phyloP scores from a whole-genome alignment of 805 yeast genomes.

The Saccharomyces kudriavzevii region DNA sequence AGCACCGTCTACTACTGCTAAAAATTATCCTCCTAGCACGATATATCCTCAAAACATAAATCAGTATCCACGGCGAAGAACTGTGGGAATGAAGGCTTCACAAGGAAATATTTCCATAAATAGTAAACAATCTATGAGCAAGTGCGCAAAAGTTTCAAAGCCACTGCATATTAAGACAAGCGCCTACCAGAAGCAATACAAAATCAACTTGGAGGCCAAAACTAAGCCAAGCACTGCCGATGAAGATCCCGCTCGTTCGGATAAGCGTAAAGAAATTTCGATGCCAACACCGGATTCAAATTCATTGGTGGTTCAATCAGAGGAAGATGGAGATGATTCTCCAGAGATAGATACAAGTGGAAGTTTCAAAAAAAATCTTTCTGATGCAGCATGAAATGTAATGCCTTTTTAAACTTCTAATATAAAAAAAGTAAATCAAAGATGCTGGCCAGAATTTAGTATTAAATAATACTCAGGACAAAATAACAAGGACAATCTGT shows the following conservation, averaged over 20 bases:
- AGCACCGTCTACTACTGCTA: constrained; percentile 9
- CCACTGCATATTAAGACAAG: constrained; percentile 10
- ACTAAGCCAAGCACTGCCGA: not conserved
- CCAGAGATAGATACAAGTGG: not conserved
- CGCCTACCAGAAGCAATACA: constrained; percentile 8
- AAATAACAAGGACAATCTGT: not conserved
- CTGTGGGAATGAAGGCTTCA: not conserved
- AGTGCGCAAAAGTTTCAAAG: constrained; percentile 10
- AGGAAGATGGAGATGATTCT: not conserved
- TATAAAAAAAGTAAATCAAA: not conserved
- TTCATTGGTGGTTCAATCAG: not conserved
- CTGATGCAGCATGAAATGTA: not conserved
- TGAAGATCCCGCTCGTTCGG: constrained; percentile 2
- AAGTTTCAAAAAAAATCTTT: not conserved
- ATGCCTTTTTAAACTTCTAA: not conserved
- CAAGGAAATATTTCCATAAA: not conserved
- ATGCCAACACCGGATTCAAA: constrained; percentile 16
- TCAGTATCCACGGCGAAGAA: constrained; percentile 10
- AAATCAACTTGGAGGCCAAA: constrained; percentile 1
- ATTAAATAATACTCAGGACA: not conserved
- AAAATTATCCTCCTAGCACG: constrained; percentile 8
- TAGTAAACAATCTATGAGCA: not conserved
- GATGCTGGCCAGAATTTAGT: not conserved
- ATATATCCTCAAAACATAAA: constrained; percentile 11
- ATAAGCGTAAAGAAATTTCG: constrained; percentile 4